These are phyloP conservation scores for Boeremia exigua DNA, from an alignment of 2,329 filamentous ascomycete genomes.

Conservation along the genomic window DNA sequence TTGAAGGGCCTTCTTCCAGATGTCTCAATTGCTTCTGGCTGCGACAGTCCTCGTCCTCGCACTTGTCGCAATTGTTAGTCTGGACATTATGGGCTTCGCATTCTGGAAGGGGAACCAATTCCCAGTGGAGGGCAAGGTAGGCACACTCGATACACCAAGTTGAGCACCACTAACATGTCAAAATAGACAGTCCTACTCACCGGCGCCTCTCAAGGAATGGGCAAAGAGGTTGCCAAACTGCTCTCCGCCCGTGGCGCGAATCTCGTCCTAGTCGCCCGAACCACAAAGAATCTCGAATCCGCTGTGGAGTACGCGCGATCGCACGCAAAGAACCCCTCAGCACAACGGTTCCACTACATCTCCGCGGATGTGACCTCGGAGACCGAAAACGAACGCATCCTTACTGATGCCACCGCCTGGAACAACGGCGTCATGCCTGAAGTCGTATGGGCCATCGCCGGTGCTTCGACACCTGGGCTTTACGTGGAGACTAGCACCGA, in stretches of 20 bases:
- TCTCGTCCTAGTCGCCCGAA: slow-evolving; percentile 83
- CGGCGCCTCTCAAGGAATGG: slow-evolving; percentile 92
- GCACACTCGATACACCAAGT: too few species aligned
- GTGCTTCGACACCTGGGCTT: slow-evolving; percentile 73
- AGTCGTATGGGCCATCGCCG: slow-evolving; percentile 90
- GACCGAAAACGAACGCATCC: slow-evolving; percentile 71
- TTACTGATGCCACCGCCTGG: slow-evolving; percentile 77
- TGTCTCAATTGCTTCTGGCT: slow-evolving; percentile 48
- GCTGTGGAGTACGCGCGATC: slow-evolving; percentile 72
- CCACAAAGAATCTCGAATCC: slow-evolving; percentile 72
- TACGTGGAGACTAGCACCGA: slow-evolving; percentile 76
- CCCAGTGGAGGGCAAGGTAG: slow-evolving; percentile 81
- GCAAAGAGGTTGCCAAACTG: slow-evolving; percentile 73
- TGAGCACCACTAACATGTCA: background rate
- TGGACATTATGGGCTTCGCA: slow-evolving; percentile 71
- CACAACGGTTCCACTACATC: slow-evolving; percentile 83
- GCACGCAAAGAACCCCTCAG: slow-evolving; percentile 67
- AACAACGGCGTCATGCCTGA: slow-evolving; percentile 77
- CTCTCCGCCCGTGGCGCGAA: slow-evolving; percentile 85
- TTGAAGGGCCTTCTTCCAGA: slow-evolving; percentile 34
- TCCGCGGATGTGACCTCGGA: slow-evolving; percentile 78
- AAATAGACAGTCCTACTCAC: slow-evolving; percentile 84
- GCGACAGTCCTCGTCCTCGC: slow-evolving; percentile 44
- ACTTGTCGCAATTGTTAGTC: slow-evolving; percentile 46
- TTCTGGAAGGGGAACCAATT: slow-evolving; percentile 72